phyloP scores from a whole-genome alignment of 2,329 filamentous ascomycete species.

The Phaeosphaeriaceae sp. region DNA sequence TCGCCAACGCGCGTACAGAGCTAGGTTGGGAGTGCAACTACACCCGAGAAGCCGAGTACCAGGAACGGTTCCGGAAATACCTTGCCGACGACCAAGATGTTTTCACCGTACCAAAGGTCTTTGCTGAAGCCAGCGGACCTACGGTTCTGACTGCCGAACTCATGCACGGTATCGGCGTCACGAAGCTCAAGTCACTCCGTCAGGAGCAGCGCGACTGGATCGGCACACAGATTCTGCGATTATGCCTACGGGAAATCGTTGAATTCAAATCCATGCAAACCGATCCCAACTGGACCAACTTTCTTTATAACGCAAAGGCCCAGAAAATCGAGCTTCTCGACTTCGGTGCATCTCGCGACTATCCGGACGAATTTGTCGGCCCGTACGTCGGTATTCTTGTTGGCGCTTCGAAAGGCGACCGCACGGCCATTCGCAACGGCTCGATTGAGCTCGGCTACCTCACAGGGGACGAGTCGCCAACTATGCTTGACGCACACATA shows the following conservation, averaged over 20 bases:
- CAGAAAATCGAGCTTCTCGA: constrained; percentile 88
- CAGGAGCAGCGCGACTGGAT: constrained; percentile 95
- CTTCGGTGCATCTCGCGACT: constrained; percentile 92
- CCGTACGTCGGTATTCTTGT: constrained; percentile 82
- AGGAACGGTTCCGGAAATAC: constrained; percentile 76
- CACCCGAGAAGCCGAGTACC: constrained; percentile 83
- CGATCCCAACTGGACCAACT: constrained; percentile 99
- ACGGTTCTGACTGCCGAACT: constrained; percentile 94
- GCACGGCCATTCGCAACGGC: constrained; percentile 67
- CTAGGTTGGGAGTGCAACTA: constrained; percentile 98
- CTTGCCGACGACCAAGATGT: constrained; percentile 76
- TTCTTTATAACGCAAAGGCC: constrained; percentile 80
- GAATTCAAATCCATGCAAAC: constrained; percentile 99
- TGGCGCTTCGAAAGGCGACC: constrained; percentile 78
- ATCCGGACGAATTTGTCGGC: constrained; percentile 78
- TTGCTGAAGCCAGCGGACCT: constrained; percentile 79
- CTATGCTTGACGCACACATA: constrained; percentile 92
- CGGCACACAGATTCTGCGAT: constrained; percentile 87
- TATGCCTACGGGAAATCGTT: constrained; percentile 90
- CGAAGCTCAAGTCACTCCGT: constrained; percentile 76
- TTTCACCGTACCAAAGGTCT: constrained; percentile 82
- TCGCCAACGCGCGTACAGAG: constrained; percentile 90
- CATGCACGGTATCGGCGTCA: constrained; percentile 86
- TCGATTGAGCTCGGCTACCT: constrained; percentile 87
- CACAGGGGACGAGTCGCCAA: constrained; percentile 83